phyloP scores from a whole-genome alignment of 2,329 filamentous ascomycete species.

The Fusarium coicis region DNA sequence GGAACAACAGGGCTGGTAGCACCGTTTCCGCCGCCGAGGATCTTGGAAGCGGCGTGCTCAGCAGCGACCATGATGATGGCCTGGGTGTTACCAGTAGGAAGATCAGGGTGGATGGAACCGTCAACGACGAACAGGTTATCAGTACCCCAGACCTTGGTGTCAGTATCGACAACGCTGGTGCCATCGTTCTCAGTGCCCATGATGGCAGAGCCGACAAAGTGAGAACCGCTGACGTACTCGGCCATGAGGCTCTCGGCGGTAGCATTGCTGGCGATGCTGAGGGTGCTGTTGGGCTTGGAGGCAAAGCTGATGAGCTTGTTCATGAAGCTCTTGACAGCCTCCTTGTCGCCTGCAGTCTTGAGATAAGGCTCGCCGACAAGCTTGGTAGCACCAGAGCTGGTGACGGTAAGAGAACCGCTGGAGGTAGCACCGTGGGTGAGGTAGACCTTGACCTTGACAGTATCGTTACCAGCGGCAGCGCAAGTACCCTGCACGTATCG shows the following conservation, averaged over 20 bases:
- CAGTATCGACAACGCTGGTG: constrained; percentile 68
- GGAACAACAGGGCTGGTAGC: constrained; percentile 7
- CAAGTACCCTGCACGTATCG: constrained; percentile 59
- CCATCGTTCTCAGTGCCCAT: constrained; percentile 66
- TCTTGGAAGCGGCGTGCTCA: constrained; percentile 63
- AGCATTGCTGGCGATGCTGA: constrained; percentile 59
- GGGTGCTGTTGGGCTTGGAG: constrained; percentile 64
- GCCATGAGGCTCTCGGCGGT: constrained; percentile 66
- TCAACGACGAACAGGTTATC: constrained; percentile 77
- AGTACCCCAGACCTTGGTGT: constrained; percentile 73
- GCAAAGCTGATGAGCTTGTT: constrained; percentile 73
- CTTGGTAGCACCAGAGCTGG: constrained; percentile 53
- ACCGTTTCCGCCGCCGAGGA: constrained; percentile 11
- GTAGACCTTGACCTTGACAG: constrained; percentile 60
- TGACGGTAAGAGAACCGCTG: constrained; percentile 56
- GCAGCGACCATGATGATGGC: constrained; percentile 72
- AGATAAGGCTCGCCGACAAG: constrained; percentile 52
- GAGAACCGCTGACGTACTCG: constrained; percentile 60
- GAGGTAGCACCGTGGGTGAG: constrained; percentile 62
- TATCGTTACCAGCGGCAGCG: constrained; percentile 54
- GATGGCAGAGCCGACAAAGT: constrained; percentile 70
- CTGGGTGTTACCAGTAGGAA: constrained; percentile 75
- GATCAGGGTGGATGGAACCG: constrained; percentile 75
- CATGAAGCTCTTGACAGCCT: constrained; percentile 59
- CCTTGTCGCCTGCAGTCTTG: constrained; percentile 50